phyloP scores from a whole-genome alignment of 192 early-diverging fungal species.

The Coemansia umbellata region DNA sequence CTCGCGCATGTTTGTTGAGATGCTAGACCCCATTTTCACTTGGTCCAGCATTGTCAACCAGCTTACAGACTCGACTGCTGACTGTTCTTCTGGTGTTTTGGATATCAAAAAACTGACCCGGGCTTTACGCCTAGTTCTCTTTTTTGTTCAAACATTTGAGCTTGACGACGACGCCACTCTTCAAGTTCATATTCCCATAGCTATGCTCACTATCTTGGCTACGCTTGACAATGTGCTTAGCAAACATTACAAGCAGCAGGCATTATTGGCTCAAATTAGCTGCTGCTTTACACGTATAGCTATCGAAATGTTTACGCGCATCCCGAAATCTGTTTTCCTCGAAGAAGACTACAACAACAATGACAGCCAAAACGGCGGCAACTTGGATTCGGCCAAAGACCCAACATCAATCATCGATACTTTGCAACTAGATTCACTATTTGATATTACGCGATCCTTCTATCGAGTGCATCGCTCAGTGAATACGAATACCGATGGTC shows the following conservation, averaged over 20 bases:
- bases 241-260: background rate
- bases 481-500: background rate
- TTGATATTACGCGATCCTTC: conserved; percentile 22
- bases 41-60: conserved; percentile 69
- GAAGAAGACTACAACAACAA: background rate
- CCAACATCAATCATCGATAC: background rate
- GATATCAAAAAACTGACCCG: conserved; percentile 7
- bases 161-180: conserved; percentile 78
- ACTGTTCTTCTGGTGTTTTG: background rate
- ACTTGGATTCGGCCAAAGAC: too few species aligned
- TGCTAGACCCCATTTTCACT: conserved; percentile 81
- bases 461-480: conserved; percentile 17
- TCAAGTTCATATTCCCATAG: conserved; percentile 78
- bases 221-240: conserved; percentile 16
- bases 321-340: conserved; percentile 30
- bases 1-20: conserved; percentile 85
- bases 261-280: background rate
- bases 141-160: conserved; percentile 70
- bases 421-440: background rate
- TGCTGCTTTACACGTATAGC: conserved; percentile 42
- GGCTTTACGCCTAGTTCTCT: conserved; percentile 61
- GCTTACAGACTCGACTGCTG: conserved; percentile 47
- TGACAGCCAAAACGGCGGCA: background rate
- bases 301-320: conserved; percentile 41
- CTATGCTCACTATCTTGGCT: conserved; percentile 57